Conservation (phyloP, 2,329 filamentous ascomycete species). For the Elsinoe arachidis region DNA sequence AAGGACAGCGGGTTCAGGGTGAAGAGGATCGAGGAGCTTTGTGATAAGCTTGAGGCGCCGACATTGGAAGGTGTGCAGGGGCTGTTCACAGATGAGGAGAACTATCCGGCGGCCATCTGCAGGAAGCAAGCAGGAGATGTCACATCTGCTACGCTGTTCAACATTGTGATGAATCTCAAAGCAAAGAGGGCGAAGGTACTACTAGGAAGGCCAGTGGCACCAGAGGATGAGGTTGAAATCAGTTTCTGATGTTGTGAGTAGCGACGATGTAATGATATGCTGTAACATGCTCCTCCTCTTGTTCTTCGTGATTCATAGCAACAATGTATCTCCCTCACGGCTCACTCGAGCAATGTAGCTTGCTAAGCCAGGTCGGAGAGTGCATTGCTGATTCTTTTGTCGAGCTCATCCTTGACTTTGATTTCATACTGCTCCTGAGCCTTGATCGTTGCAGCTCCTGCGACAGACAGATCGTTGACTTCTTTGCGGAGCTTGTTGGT, state of each 20-base stretch:
- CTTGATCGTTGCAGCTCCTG: not conserved
- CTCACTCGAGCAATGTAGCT: not conserved
- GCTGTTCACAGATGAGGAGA: conserved; percentile 36
- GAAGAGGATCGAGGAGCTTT: conserved; percentile 30
- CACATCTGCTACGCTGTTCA: conserved; percentile 28
- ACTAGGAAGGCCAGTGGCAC: conserved; percentile 26
- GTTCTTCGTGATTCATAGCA: not conserved
- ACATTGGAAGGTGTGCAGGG: conserved; percentile 24
- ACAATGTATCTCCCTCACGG: not conserved
- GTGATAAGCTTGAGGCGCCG: conserved; percentile 18
- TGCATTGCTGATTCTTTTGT: not conserved
- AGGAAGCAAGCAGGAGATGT: conserved; percentile 21
- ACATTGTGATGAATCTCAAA: conserved; percentile 31
- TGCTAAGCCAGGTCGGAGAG: not conserved
- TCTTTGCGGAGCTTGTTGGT: not conserved
- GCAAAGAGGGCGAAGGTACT: conserved; percentile 23
- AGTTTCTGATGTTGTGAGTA: conserved; percentile 12
- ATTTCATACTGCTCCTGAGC: not conserved
- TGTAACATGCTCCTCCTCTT: not conserved
- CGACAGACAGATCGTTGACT: not conserved
- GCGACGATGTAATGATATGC: not conserved
- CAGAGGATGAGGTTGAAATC: conserved; percentile 23
- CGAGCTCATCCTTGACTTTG: not conserved
- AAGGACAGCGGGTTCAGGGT: conserved; percentile 33
- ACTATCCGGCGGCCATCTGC: conserved; percentile 32